Percentiles rank a stretch among this genome's conserved stretches.
These are phyloP conservation scores for Backusella westeae DNA, from an alignment of 192 early-diverging fungal species.

Conservation along the genomic window DNA sequence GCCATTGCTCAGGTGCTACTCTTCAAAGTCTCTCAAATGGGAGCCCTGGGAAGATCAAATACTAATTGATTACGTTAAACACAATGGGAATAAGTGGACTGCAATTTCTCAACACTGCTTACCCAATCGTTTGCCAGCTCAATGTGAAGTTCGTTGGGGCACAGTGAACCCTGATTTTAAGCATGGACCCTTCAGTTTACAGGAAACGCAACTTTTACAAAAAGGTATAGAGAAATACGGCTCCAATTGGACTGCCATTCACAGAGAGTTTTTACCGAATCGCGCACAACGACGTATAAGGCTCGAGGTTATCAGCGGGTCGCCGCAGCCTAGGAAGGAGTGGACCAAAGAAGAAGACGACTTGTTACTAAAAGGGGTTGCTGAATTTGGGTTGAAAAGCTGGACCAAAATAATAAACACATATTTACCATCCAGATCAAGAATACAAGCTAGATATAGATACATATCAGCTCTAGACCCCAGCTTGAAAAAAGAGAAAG, in stretches of 20 bases:
- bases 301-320: not conserved
- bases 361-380: not conserved
- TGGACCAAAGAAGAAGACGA: slow-evolving; percentile 26
- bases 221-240: slow-evolving; percentile 13
- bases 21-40: slow-evolving; percentile 9
- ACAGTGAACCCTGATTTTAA: not conserved
- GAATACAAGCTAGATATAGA: not conserved
- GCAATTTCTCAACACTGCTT: slow-evolving; percentile 16
- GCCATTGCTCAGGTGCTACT: not conserved
- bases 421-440: slow-evolving; percentile 7
- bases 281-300: not conserved
- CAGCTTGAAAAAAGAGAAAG: not conserved
- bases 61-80: slow-evolving; percentile 9
- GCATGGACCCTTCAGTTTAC: not conserved
- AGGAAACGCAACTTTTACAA: not conserved
- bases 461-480: not conserved
- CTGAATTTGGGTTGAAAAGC: not conserved
- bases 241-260: slow-evolving; percentile 6
- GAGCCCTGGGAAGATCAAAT: slow-evolving; percentile 22
- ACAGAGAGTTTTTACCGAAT: slow-evolving; percentile 17
- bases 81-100: slow-evolving; percentile 21
- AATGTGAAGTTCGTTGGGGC: slow-evolving; percentile 4
- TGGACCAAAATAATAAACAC: slow-evolving; percentile 20
- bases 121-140: not conserved
- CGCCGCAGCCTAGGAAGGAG: not conserved